Base-by-base conservation (phyloP, 78 protist species). In the Cyanophora paradoxa region DNA sequence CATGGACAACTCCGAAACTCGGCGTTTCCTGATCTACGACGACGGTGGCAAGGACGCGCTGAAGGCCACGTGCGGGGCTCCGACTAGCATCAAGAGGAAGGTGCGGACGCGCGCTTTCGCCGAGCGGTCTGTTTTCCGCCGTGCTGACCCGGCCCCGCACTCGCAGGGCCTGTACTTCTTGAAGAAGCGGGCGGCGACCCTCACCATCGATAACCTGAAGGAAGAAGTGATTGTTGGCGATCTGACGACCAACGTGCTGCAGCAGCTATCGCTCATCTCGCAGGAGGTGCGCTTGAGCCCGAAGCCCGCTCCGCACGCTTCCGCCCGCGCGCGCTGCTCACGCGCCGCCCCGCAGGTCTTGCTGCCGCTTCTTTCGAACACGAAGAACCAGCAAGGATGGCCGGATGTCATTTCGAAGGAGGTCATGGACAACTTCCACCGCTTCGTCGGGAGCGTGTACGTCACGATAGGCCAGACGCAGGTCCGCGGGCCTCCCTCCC, bases 391-490 rank as follows among this genome's bases (percentile, higher is more conserved):
- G 50, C 74, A 36, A 44, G 82, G 73, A 1, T 65, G 73, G 81
- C 81, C 81, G 4, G 59, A 46, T n/a, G 81, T 76, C 50, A 41
- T 64, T 26, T 6, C 74, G 16, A 46, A 65, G 33, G 81, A 76
- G 50, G 63, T 76, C 11, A 48, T 50, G n/a, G 67, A 63, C 13
- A 17, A 46, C 24, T 17, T 76, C 17, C 66, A 76, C 30, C 24
- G 34, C 31, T 66, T 63, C 52, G 10, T 65, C 34, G 54, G 66
- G 37, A 30, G 30, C 28, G 24, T 39, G 17, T 37, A 34, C 66
- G 77, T 72, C 10, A 36, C 77, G 24, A 56, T 72, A 14, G 74
- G 74, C 37, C 74, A 68, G 59, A 2, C 33, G 42, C 22, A 37
- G 59, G 74, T n/a, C n/a, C n/a, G n/a, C n/a, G n/a, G n/a, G n/a